Evolutionary conservation across 306 rosid species (phyloP), one percentile per base, ranked within the genome.

Genomic region (Gleditsia sinensis): DNA sequence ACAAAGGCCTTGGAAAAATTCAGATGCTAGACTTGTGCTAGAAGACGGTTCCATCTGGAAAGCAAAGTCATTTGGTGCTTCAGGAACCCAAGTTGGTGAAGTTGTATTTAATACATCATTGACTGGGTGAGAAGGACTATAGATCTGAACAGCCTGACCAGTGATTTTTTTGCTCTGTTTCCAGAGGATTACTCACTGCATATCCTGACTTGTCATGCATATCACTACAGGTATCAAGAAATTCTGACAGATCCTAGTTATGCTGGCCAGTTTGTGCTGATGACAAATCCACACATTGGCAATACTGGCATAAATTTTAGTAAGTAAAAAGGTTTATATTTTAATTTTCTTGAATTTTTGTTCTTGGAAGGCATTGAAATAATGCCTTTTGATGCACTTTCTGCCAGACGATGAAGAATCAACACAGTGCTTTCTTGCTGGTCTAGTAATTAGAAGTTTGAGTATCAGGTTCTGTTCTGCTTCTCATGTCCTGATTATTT

Each of bases 31-130:
- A 49, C 84, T 94, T 45, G 93, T 86, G 87, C 88, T 94, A 24
- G 92, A 90, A 81, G 99, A 94, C 84, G 97, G 96, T 68, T 94
- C 97, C n/a, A 75, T 94, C 54, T 94, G 99, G 99, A 88, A n/a
- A 34, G 99, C 97, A 7, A 94, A 94, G 78, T 91, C 97, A 7
- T 92, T 94, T 65, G 97, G 99, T 34, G 96, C 97, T 73, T 78
- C 89, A 0, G 99, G 99, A 75, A 94, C 99, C 50, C 99, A 92
- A 94, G 86, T 94, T 75, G 99, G 96, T 76, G 99, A 94, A 84
- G 97, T 94, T 77, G 99, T 92, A 50, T 94, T 94, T 69, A 94
- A 94, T 59, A 92, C 97, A 40, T 88, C 99, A 46, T 83, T 94
- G 69, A 94, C 97, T 3, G 96, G 99, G 96, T 94, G 69, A 81